Evolutionary conservation across 805 yeast species (phyloP).

Genomic region (Candida mattraensis): DNA sequence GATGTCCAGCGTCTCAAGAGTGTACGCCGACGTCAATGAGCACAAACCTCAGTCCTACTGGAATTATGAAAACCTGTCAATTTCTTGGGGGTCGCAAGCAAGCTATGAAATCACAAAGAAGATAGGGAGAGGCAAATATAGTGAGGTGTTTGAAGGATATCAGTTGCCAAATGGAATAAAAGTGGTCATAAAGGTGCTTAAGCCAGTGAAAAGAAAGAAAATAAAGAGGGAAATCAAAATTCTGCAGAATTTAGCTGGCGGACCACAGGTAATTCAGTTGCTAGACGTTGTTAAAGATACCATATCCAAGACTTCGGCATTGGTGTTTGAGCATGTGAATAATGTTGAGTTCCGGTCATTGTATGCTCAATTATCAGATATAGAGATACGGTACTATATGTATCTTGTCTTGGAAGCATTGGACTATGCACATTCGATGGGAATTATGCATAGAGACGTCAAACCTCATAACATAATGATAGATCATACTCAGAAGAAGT

Average conservation of each 20-base stretch:
- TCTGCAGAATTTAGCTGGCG: slow-evolving; percentile 79
- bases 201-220: slow-evolving; percentile 91
- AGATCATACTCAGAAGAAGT: slow-evolving; percentile 67
- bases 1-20: slow-evolving; percentile 39
- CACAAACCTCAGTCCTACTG: slow-evolving; percentile 72
- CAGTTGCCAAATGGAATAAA: slow-evolving; percentile 60
- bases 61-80: slow-evolving; percentile 74
- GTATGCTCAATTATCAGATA: slow-evolving; percentile 73
- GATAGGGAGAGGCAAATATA: slow-evolving; percentile 91
- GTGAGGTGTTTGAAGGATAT: slow-evolving; percentile 90
- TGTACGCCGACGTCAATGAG: slow-evolving; percentile 74
- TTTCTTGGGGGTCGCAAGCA: slow-evolving; percentile 58
- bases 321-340: slow-evolving; percentile 80
- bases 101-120: slow-evolving; percentile 70
- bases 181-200: slow-evolving; percentile 85
- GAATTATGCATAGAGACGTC: slow-evolving; percentile 94
- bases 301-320: slow-evolving; percentile 78
- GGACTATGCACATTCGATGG: slow-evolving; percentile 91
- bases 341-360: slow-evolving; percentile 80
- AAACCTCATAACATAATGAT: slow-evolving; percentile 97
- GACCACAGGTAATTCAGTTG: slow-evolving; percentile 76
- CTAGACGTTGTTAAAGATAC: slow-evolving; percentile 82
- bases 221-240: slow-evolving; percentile 88
- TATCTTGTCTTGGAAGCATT: slow-evolving; percentile 77
- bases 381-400: slow-evolving; percentile 81